Evolutionary conservation across 257 asterid genomes (phyloP).

Genomic region (Salvia rosmarinus): DNA sequence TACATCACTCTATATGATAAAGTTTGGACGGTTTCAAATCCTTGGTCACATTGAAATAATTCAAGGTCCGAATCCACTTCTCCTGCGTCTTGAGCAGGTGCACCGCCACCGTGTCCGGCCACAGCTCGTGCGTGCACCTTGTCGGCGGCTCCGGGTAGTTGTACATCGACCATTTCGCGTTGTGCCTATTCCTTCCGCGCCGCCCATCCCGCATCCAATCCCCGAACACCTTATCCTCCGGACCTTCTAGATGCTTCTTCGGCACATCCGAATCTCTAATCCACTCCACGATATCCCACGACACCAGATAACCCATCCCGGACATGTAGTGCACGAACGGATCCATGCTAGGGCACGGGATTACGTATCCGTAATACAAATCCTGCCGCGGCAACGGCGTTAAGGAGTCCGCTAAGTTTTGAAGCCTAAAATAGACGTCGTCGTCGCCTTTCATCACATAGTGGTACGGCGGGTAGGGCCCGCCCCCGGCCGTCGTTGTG

Average conservation of each 20-base stretch:
- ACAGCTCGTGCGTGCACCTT: conserved; percentile 76
- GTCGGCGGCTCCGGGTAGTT: conserved; percentile 83
- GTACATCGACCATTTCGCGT: conserved; percentile 93
- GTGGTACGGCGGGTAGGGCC: conserved; percentile 70
- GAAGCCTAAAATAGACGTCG: conserved; percentile 69
- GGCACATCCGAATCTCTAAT: conserved; percentile 75
- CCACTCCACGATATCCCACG: conserved; percentile 95
- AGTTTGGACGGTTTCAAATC: conserved; percentile 73
- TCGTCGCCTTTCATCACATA: conserved; percentile 89
- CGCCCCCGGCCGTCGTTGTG: conserved; percentile 39
- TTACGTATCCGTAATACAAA: conserved; percentile 80
- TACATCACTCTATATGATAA: conserved; percentile 50
- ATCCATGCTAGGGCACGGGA: conserved; percentile 89
- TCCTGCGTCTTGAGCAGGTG: conserved; percentile 84
- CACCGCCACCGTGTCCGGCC: conserved; percentile 87
- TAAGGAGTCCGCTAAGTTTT: conserved; percentile 59
- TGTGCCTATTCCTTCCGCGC: conserved; percentile 70
- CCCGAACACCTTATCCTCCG: conserved; percentile 79
- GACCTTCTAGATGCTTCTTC: conserved; percentile 59
- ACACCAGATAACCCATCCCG: conserved; percentile 89
- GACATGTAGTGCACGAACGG: conserved; percentile 90
- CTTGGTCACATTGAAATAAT: conserved; percentile 72
- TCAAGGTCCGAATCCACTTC: conserved; percentile 83
- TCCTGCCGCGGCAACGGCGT: conserved; percentile 67
- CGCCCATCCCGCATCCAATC: conserved; percentile 81